A percentile compares a stretch with the other conserved stretches of the same genome.
These are phyloP conservation scores for Leptographium lundbergii DNA, from an alignment of 2,329 filamentous ascomycete species.

Conservation along the genomic window DNA sequence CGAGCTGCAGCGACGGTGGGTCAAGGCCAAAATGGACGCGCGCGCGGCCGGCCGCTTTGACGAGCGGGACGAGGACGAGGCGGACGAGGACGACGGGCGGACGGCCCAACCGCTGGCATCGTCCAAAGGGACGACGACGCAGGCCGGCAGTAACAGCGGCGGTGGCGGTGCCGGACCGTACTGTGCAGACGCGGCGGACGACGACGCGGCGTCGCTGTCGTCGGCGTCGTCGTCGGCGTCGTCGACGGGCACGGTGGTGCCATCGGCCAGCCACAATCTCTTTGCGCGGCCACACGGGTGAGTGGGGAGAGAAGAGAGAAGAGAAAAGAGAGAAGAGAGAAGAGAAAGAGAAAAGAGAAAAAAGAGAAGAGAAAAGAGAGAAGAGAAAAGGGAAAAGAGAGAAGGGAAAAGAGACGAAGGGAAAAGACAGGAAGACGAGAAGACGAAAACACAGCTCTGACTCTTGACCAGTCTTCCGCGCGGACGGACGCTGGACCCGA, in stretches of 20 bases:
- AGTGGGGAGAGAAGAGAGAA: no score
- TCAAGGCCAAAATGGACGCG: conserved; percentile 16
- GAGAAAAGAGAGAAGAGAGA: no score
- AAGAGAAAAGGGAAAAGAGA: no score
- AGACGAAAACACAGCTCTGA: no score
- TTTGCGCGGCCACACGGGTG: conserved; percentile 62
- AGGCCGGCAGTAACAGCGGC: neutral
- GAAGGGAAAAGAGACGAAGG: no score
- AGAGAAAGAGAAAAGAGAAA: no score
- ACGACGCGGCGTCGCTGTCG: conserved; percentile 44
- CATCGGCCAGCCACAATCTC: conserved; percentile 58
- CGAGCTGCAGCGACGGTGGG: conserved; percentile 21
- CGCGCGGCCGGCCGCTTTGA: conserved; percentile 22
- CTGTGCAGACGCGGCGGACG: conserved; percentile 33
- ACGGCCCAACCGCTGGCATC: neutral
- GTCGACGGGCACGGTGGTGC: conserved; percentile 83
- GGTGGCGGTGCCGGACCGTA: conserved; percentile 24
- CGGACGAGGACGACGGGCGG: conserved; percentile 15
- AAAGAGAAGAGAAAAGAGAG: no score
- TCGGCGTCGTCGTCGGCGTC: conserved; percentile 81
- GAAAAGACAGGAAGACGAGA: no score
- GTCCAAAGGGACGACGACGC: conserved; percentile 13
- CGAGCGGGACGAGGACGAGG: conserved; percentile 40
- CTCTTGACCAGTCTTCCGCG: conserved; percentile 29
- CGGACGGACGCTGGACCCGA: conserved; percentile 47